Conservation (phyloP, 352 stramenopile genomes). For the Plasmopara viticola region DNA sequence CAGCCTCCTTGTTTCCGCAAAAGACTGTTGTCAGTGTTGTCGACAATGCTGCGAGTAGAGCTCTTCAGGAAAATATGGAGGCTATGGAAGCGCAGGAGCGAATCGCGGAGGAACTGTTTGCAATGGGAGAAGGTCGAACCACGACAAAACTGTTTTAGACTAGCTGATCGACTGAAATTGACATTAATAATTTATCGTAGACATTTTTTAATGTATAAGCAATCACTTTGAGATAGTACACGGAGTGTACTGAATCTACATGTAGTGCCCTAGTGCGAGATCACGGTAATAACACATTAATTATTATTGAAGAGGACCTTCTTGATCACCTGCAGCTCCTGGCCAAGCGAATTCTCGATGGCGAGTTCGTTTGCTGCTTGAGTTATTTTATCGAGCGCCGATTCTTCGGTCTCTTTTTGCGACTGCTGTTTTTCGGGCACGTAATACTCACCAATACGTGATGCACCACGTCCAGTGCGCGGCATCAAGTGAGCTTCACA, state of each 20-base stretch:
- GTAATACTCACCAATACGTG: constrained; percentile 81
- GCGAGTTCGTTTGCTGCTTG: constrained; percentile 82
- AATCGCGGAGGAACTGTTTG: constrained; percentile 80
- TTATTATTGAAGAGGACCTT: constrained; percentile 83
- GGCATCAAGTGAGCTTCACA: constrained; percentile 59
- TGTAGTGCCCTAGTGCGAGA: not conserved
- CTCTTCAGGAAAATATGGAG: constrained; percentile 55
- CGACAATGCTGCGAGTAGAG: constrained; percentile 49
- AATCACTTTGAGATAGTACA: not conserved
- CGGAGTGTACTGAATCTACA: not conserved
- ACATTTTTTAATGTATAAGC: not conserved
- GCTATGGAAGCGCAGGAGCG: constrained; percentile 74
- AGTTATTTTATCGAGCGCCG: constrained; percentile 79
- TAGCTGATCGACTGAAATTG: not conserved
- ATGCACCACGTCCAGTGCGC: constrained; percentile 39
- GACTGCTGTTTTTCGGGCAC: constrained; percentile 74
- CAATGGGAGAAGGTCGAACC: constrained; percentile 62
- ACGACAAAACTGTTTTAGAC: constrained; percentile 41
- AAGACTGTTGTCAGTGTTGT: constrained; percentile 59
- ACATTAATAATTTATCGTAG: constrained; percentile 23
- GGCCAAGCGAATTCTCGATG: constrained; percentile 76
- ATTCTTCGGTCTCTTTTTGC: constrained; percentile 66
- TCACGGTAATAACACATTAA: constrained; percentile 24
- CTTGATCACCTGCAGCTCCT: constrained; percentile 79
- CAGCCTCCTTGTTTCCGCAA: constrained; percentile 42